A percentile compares a stretch with the other conserved stretches of the same genome.
Conservation (phyloP, 2,329 filamentous ascomycete species). For the Cercospora sp. region DNA sequence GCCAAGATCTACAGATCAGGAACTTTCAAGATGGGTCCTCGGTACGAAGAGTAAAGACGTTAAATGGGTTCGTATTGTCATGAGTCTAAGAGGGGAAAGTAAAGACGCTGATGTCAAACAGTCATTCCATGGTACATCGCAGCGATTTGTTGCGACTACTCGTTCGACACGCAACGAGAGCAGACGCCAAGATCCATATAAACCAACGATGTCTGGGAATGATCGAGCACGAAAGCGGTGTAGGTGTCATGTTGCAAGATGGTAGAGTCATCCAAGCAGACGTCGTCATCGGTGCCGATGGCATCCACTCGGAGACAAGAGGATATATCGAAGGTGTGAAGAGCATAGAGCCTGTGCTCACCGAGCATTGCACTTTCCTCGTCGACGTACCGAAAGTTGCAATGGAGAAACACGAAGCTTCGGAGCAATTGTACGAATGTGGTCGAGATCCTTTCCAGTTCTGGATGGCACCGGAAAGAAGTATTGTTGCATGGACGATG, state of each 20-base stretch:
- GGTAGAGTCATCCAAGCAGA: conserved; percentile 7
- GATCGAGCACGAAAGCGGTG: conserved; percentile 2
- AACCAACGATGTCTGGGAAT: conserved; percentile 12
- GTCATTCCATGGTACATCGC: conserved; percentile 17
- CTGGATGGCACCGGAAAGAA: conserved; percentile 13
- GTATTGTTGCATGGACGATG: conserved; percentile 20
- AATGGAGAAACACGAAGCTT: conserved; percentile 10
- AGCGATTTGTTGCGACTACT: conserved; percentile 11
- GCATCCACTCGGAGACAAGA: conserved; percentile 13
- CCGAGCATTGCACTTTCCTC: conserved; percentile 17
- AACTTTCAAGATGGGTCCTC: conserved; percentile 11
- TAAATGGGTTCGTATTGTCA: not conserved
- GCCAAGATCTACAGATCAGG: conserved; percentile 3
- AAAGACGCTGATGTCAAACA: not conserved
- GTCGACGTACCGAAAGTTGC: conserved; percentile 6
- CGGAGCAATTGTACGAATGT: conserved; percentile 2
- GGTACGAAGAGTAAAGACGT: conserved; percentile 5
- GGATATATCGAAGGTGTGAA: not conserved
- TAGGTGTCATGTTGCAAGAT: conserved; percentile 7
- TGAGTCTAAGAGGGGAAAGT: not conserved
- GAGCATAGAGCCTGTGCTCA: conserved; percentile 4
- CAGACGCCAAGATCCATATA: conserved; percentile 10
- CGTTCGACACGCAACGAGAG: conserved; percentile 8
- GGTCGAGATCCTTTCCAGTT: conserved; percentile 16
- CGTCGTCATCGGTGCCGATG: conserved; percentile 17